Percentiles rank a stretch among this genome's conserved stretches.
These are phyloP conservation scores for Russula lepida DNA, from an alignment of 768 basidiomycete genomes.

Conservation along the genomic window DNA sequence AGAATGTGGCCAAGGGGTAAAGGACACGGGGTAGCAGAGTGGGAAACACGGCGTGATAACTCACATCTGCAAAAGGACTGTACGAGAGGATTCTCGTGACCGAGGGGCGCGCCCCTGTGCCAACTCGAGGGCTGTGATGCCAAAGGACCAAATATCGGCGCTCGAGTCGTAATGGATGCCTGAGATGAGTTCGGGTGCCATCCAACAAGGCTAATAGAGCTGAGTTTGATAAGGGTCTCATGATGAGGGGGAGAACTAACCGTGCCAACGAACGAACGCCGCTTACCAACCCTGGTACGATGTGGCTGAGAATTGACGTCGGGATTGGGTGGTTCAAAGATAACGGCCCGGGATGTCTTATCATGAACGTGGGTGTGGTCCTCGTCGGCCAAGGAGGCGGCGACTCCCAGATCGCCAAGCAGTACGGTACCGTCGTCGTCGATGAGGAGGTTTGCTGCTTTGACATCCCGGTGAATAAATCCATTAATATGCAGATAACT, in stretches of 20 bases:
- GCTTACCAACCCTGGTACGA: conserved; percentile 54
- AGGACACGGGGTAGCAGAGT: background rate
- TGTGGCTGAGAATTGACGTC: conserved; percentile 4
- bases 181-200: conserved; percentile 91
- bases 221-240: background rate
- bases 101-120: conserved; percentile 83
- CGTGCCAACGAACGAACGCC: conserved; percentile 90
- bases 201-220: conserved; percentile 71
- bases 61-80: conserved; percentile 68
- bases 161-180: conserved; percentile 76
- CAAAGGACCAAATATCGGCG: conserved; percentile 95
- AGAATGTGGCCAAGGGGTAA: background rate
- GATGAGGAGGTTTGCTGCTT: conserved; percentile 88
- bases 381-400: conserved; percentile 73
- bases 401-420: conserved; percentile 88
- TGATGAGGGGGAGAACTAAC: conserved; percentile 33
- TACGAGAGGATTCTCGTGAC: conserved; percentile 63
- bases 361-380: conserved; percentile 27
- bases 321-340: conserved; percentile 32
- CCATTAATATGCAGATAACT: conserved; percentile 87
- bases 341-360: conserved; percentile 25
- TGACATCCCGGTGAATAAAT: conserved; percentile 89
- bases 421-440: conserved; percentile 88
- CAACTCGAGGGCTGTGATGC: conserved; percentile 89
- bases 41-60: conserved; percentile 19